Conservation (phyloP, 2,329 filamentous ascomycete genomes). For the Ploettnerulaceae sp. region DNA sequence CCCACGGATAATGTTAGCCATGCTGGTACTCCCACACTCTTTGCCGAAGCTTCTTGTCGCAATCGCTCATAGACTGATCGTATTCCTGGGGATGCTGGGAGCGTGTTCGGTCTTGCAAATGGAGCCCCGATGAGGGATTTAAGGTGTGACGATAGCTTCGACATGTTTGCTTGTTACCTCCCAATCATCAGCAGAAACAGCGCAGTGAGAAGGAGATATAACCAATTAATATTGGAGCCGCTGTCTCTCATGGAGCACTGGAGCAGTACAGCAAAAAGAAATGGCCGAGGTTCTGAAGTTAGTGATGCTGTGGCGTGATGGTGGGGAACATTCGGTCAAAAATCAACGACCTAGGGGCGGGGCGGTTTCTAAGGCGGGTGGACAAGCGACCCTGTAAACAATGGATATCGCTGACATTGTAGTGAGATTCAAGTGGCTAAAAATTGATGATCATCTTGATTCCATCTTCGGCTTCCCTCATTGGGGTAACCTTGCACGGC, state of each 20-base stretch:
- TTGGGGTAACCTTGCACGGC: neutral
- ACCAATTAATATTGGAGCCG: no score
- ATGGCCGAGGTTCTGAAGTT: no score
- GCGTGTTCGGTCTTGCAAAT: constrained; percentile 59
- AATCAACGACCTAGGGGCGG: no score
- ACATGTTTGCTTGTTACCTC: constrained; percentile 46
- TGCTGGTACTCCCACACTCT: constrained; percentile 56
- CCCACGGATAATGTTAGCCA: constrained; percentile 64
- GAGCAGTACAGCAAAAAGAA: no score
- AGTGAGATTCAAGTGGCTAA: neutral
- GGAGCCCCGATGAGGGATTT: constrained; percentile 71
- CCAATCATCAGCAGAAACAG: neutral
- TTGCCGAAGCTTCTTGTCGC: constrained; percentile 55
- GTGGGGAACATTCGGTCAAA: no score
- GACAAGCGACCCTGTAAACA: neutral
- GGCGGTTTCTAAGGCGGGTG: neutral
- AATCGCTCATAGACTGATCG: constrained; percentile 60
- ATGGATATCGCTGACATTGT: neutral
- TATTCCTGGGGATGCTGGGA: constrained; percentile 59
- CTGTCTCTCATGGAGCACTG: no score
- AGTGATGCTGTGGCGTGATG: no score
- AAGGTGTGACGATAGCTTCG: constrained; percentile 65
- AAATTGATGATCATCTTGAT: neutral
- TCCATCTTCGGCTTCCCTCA: neutral
- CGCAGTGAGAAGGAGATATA: neutral